Base-by-base conservation (phyloP, 2,329 filamentous ascomycete species). In the Venturia pyrina region DNA sequence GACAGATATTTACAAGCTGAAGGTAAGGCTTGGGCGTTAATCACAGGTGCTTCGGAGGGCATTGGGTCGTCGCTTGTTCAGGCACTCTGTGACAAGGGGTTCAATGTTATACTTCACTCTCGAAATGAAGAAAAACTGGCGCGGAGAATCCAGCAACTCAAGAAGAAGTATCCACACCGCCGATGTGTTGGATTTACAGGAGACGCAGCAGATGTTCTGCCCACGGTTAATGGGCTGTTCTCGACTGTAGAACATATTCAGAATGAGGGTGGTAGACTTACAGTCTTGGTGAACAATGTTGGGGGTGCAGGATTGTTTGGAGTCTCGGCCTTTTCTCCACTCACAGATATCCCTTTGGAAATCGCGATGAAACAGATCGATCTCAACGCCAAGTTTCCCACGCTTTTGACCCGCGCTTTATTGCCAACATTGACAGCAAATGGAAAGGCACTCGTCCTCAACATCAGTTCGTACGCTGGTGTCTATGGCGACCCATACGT, bases 21-120 rank as follows among this genome's bases (percentile, higher is more conserved):
- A 1, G 43, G 13, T 8, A 32, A 56, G 10, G 28, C 53, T 17
- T 83, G 80, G 78, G 81, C 79, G 1, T 71, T 84, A 6, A 76
- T 83, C 10, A 86, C 83, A 0, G 83, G 84, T 40, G 78, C 81
- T 21, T 82, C 77, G 13, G 82, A 83, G 57, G 85, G 84, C 24
- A 84, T 86, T 53, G 84, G 85, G 11, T 74, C 75, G 32, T 79
- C 74, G 0, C 80, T 85, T 67, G 78, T 79, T 3, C 72, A 79
- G 64, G 80, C 83, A 69, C 80, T 87, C n/a, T 80, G 80, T n/a
- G 67, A 69, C 0, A 74, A 73, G 17, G 82, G 82, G 61, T 85
- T 86, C 78, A 82, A 84, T 69, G 76, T 87, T 43, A 75, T 86
- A 19, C 70, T 87, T 10, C 84, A 87, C 67, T 83, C 84, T 24